Evolutionary conservation across 352 stramenopile genomes (phyloP).

Genomic region (Pythium oligandrum): DNA sequence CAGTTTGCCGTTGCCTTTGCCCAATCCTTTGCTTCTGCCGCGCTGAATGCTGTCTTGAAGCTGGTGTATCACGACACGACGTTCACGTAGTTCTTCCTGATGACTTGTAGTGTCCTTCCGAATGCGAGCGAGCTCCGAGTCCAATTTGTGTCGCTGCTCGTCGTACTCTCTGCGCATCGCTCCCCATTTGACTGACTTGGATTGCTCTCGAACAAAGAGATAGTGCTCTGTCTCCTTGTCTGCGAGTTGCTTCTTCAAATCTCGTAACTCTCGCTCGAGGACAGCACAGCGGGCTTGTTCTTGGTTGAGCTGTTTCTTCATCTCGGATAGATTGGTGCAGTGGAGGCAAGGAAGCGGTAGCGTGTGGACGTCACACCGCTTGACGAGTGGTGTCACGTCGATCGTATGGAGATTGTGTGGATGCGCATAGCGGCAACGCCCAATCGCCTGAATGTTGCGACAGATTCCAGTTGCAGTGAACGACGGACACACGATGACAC

Average conservation of each 20-base stretch:
- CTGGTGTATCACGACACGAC: slow-evolving; percentile 2
- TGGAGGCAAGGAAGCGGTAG: slow-evolving; percentile 55
- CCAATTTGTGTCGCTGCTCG: slow-evolving; percentile 27
- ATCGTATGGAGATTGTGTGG: slow-evolving; percentile 45
- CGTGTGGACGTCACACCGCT: slow-evolving; percentile 45
- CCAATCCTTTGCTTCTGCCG: slow-evolving; percentile 36
- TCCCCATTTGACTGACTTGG: slow-evolving; percentile 55
- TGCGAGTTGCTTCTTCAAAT: slow-evolving; percentile 29
- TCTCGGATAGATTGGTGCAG: slow-evolving; percentile 34
- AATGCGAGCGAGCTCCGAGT: slow-evolving; percentile 15
- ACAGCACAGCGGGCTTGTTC: slow-evolving; percentile 17
- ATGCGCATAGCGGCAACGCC: slow-evolving; percentile 59
- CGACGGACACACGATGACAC: slow-evolving; percentile 33
- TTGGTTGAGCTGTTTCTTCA: slow-evolving; percentile 15
- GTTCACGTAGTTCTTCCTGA: slow-evolving; percentile 8
- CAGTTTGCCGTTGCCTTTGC: slow-evolving; percentile 25
- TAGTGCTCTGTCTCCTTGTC: slow-evolving; percentile 41
- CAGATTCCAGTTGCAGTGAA: slow-evolving; percentile 50
- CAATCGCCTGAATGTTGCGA: slow-evolving; percentile 50
- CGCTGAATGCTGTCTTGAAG: slow-evolving; percentile 24
- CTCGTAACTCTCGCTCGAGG: slow-evolving; percentile 31
- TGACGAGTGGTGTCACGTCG: slow-evolving; percentile 32
- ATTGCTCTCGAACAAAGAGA: slow-evolving; percentile 37
- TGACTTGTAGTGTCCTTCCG: slow-evolving; percentile 16
- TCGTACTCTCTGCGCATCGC: slow-evolving; percentile 42